A percentile compares a stretch with the other conserved stretches of the same genome.
These are phyloP conservation scores for Neocucurbitaria cava DNA, from an alignment of 2,329 filamentous ascomycete species.

Conservation along the genomic window DNA sequence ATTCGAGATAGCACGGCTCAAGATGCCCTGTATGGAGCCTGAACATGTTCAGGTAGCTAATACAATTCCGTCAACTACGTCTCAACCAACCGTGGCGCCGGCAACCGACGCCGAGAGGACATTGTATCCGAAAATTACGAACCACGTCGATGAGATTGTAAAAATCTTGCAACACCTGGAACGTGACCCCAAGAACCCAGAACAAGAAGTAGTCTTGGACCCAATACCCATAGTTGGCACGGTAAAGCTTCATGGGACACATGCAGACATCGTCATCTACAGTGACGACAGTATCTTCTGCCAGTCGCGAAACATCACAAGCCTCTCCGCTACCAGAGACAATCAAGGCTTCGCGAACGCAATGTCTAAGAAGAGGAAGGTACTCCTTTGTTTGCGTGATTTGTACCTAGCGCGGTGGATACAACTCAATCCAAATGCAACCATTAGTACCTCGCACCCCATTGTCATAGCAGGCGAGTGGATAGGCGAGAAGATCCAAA, in stretches of 20 bases:
- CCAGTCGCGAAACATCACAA: conserved; percentile 32
- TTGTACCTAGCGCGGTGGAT: conserved; percentile 25
- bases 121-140: conserved; percentile 41
- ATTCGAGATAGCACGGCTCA: not conserved
- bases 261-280: conserved; percentile 39
- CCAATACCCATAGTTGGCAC: conserved; percentile 35
- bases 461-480: conserved; percentile 41
- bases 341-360: conserved; percentile 33
- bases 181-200: conserved; percentile 5
- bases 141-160: conserved; percentile 26
- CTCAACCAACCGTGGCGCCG: conserved; percentile 13
- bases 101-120: conserved; percentile 19
- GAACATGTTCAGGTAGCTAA: not conserved
- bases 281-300: conserved; percentile 26
- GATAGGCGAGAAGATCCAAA: conserved; percentile 38
- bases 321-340: conserved; percentile 24
- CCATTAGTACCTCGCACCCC: conserved; percentile 13
- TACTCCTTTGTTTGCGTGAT: conserved; percentile 27
- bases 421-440: conserved; percentile 16
- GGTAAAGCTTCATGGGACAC: conserved; percentile 44
- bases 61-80: not conserved
- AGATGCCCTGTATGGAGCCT: not conserved
- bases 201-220: conserved; percentile 5
- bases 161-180: conserved; percentile 20
- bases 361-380: conserved; percentile 22